Percentiles rank a stretch among this genome's conserved stretches.
Conservation (phyloP, 805 yeast species). For the Lachancea sp. region DNA sequence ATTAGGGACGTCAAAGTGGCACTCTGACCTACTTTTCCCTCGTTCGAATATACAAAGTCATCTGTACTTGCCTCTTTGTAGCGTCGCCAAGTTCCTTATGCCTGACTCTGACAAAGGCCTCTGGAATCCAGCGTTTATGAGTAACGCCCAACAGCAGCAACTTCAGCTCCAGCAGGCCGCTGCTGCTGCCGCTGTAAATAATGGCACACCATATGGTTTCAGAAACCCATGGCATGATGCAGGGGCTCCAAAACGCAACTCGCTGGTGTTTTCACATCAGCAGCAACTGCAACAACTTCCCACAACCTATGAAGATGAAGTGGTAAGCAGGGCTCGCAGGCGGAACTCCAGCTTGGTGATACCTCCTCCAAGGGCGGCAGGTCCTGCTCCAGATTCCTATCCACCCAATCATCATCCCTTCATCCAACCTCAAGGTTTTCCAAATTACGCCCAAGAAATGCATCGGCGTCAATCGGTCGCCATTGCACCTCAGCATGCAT, state of each 20-base stretch:
- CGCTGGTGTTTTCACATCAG: slow-evolving; percentile 5
- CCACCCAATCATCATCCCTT: slow-evolving; percentile 28
- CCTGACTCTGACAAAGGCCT: slow-evolving; percentile 9
- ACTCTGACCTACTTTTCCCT: too few relatives aligned
- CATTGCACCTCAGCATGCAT: slow-evolving; percentile 18
- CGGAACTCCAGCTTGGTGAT: slow-evolving; percentile 33
- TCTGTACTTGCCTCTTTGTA: not conserved
- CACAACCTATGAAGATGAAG: slow-evolving; percentile 11
- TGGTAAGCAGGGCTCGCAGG: slow-evolving; percentile 15
- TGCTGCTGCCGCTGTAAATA: slow-evolving; percentile 5
- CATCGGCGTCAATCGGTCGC: slow-evolving; percentile 37
- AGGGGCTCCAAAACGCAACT: slow-evolving; percentile 9
- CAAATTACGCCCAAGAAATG: slow-evolving; percentile 17
- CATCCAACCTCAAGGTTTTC: slow-evolving; percentile 8
- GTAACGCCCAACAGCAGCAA: slow-evolving; percentile 10
- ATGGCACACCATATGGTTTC: slow-evolving; percentile 14
- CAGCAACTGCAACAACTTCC: slow-evolving; percentile 11
- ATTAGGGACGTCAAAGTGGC: too few relatives aligned
- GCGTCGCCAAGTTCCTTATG: not conserved
- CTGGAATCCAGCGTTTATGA: slow-evolving; percentile 18
- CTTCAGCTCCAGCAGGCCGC: slow-evolving; percentile 5
- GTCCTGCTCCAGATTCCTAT: slow-evolving; percentile 37
- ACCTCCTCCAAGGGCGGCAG: slow-evolving; percentile 39
- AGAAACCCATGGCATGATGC: slow-evolving; percentile 22
- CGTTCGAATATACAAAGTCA: too few relatives aligned